A percentile compares a stretch with the other conserved stretches of the same genome.
Conservation (phyloP, 257 asterid genomes). For the Leonotis leonurus region DNA sequence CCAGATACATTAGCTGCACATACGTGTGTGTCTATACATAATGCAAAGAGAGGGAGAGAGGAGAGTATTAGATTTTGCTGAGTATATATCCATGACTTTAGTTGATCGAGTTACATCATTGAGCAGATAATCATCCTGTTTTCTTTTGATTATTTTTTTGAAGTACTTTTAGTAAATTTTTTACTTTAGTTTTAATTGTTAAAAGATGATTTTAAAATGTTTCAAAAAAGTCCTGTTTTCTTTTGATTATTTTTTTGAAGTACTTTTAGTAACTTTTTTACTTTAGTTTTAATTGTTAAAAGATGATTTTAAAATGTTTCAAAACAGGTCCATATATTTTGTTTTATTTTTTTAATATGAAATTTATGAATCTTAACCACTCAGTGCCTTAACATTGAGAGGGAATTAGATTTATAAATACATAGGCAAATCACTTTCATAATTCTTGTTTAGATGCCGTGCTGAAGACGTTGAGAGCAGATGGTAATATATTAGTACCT, state of each 20-base stretch:
- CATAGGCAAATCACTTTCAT: background rate
- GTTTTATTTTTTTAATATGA: background rate
- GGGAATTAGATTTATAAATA: background rate
- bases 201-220: background rate
- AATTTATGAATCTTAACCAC: slow-evolving; percentile 5
- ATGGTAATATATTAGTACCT: slow-evolving; percentile 84
- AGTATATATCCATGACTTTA: background rate
- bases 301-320: background rate
- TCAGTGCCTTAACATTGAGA: background rate
- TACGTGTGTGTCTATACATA: background rate
- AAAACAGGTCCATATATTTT: background rate
- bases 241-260: background rate
- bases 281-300: background rate
- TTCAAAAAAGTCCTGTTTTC: background rate
- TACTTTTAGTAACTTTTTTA: background rate
- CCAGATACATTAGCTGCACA: background rate
- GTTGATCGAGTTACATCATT: background rate
- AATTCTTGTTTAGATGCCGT: slow-evolving; percentile 52
- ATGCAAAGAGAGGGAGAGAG: background rate
- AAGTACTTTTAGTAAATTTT: background rate
- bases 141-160: background rate
- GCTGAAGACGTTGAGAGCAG: slow-evolving; percentile 55
- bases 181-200: background rate
- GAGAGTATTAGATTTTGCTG: slow-evolving; percentile 4
- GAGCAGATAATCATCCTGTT: background rate